Base-by-base conservation (phyloP, 129 eudicot genomes). In the Centaurea solstitialis region DNA sequence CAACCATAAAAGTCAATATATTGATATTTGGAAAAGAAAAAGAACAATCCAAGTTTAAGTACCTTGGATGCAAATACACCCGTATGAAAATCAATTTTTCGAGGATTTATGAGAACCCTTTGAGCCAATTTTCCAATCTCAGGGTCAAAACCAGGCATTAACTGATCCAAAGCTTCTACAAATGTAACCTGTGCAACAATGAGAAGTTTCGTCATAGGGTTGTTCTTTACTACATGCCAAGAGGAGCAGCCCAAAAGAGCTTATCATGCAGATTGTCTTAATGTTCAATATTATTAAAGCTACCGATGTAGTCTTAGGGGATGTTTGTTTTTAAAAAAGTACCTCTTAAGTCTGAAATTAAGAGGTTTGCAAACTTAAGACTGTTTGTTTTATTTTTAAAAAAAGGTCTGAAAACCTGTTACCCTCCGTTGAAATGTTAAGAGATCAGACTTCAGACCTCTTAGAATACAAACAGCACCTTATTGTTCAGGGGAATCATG, bases 41-140 rank as follows among this genome's bases (percentile, higher is more conserved):
- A 39, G 53, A 38, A 7, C 12, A 72, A 38, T 15, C 59, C 24
- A 38, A 20, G 62, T 11, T 4, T 26, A 57, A 65, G 74, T 68
- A 96, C 99, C 99, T 96, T 96, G 90, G 92, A 91, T 47, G 98
- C 98, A 87, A 96, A 96, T 81, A 96, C 99, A 81, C 99, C 99
- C 76, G 98, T 96, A 76, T 96, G 90, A 77, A 86, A 96, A 75
- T 96, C 99, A 68, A 96, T 93, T 85, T 96, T 96, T 77, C 98
- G 86, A 65, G 99, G 98, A 89, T 93, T 96, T 76, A 96, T 93
- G 50, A 96, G 95, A 86, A 96, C 97, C 80, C 99, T 79, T 79
- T 96, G 99, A 67, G 99, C 99, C 89, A 96, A 81, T 76, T 96
- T 96, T 41, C 98, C 94, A 77, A 96, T 96, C 87, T 96, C 99